Evolutionary conservation across 345 rosid genomes (phyloP), one percentile per base, ranked within the genome.

Genomic region (Cardamine resedifolia): DNA sequence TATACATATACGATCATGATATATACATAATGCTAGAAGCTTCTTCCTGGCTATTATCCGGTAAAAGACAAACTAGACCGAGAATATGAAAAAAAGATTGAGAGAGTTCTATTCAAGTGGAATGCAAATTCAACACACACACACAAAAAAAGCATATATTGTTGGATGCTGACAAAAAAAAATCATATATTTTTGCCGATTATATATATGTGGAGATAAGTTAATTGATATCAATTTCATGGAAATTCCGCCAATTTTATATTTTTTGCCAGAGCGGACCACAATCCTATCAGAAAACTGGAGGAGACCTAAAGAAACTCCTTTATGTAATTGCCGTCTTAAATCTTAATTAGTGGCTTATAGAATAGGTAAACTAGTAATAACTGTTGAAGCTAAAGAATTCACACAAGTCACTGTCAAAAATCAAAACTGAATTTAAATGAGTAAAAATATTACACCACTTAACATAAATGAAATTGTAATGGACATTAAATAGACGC

Each of bases 351-450:
- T 53, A 24, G 18, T 45, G 31, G 58, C 53, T 57, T 36, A 18
- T 19, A 49, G 16, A 26, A 21, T 39, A 6, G 4, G 47, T 58
- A 33, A 34, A 58, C 19, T 44, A 43, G 34, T 41, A 19, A 18
- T 56, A 57, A 33, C 18, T 30, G 47, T 58, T 43, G 21, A 52
- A 52, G 71, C 33, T 48, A 65, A 47, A 5, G 44, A 51, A 60
- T n/a, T 30, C 48, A 68, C 73, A 50, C 39, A 67, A 50, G 49
- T 68, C 73, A 51, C 20, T 60, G 65, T 47, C 36, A 56, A 73
- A 69, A 34, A 21, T 34, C 52, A 48, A 56, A 36, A 12, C 3
- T 24, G 28, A 48, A 66, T 48, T 41, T 18, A 64, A 33, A 64
- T 55, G 59, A 34, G 41, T 64, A 47, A 24, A 33, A 45, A 6